Evolutionary conservation across 768 basidiomycete genomes (phyloP), one percentile per base, ranked within the genome.

Genomic region (Tulasnella sp.): DNA sequence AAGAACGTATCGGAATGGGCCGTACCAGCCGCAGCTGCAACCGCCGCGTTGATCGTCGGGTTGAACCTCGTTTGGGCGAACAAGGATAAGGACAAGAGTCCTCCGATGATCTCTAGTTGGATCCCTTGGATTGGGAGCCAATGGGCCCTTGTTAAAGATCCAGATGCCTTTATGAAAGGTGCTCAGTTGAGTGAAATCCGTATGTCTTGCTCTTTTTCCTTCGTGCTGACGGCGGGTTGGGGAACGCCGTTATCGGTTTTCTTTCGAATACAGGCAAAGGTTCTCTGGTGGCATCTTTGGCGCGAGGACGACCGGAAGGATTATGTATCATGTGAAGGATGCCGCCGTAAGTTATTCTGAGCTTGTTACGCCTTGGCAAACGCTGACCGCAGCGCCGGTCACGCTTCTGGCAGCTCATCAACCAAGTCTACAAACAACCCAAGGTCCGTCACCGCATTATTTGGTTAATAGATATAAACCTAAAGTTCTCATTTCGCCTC

Each of bases 341-440:
- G 1, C 71, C 0, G 48, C 56, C 3, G 77, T 78, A 72, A 21
- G 77, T 68, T 24, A 18, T 21, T 21, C 52, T 1, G 21, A 10
- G 21, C n/a, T 0, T 3, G 24, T 52, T 52, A 52, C 52, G 52
- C 52, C 14, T n/a, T 24, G 52, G 5, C 52, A 24, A n/a, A 7
- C 24, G 24, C 52, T 52, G 52, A 52, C 9, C 52, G 19, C 16
- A 18, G 44, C 24, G n/a, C n/a, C 12, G 24, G 7, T 10, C n/a
- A n/a, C n/a, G 24, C 34, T 21, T 31, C 40, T n/a, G 14, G 16
- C 2, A 80, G 79, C 52, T 80, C 24, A 75, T 80, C 39, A 75
- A 80, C 39, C 48, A 74, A n/a, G 52, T 80, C 31, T 75, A 80
- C 74, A 76, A 80, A 48, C 79, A 80, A 31, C 79, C 74, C 48